Percentiles rank a stretch among this genome's conserved stretches.
These are phyloP conservation scores for Aspergillus transmontanensis DNA, from an alignment of 2,329 filamentous ascomycete genomes.

Conservation along the genomic window DNA sequence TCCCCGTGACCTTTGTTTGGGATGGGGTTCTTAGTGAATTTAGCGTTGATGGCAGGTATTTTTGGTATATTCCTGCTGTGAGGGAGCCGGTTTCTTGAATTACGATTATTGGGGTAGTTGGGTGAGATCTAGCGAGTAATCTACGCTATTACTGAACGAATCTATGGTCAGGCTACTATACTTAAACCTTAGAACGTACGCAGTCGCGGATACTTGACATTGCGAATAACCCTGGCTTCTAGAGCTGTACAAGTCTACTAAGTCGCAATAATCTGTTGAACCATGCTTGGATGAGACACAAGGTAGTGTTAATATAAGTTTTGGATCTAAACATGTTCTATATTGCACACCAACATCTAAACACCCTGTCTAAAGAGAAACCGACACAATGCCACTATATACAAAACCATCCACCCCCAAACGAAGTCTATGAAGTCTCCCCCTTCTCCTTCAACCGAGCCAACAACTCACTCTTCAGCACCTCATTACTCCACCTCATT, in stretches of 20 bases:
- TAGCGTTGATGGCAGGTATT: neutral
- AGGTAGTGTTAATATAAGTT: no score
- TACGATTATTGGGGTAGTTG: no score
- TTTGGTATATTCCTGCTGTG: neutral
- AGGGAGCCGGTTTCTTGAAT: neutral
- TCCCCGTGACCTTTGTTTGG: neutral
- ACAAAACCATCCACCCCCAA: neutral
- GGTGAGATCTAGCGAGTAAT: no score
- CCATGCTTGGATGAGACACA: neutral
- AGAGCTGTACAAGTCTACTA: neutral
- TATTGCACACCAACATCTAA: neutral
- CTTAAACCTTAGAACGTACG: no score
- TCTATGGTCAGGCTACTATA: no score
- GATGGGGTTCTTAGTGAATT: neutral
- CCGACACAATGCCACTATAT: neutral
- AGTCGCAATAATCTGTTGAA: neutral
- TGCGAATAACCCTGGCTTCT: neutral
- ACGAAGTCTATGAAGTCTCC: neutral
- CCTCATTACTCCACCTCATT: constrained; percentile 36
- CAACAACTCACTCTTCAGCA: constrained; percentile 21
- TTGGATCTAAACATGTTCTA: no score
- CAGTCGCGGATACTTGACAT: neutral
- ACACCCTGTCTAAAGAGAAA: neutral
- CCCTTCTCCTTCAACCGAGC: constrained; percentile 6
- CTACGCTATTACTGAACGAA: no score